These are phyloP conservation scores for Pseudogymnoascus sp. DNA, from an alignment of 2,329 filamentous ascomycete genomes.

Conservation along the genomic window DNA sequence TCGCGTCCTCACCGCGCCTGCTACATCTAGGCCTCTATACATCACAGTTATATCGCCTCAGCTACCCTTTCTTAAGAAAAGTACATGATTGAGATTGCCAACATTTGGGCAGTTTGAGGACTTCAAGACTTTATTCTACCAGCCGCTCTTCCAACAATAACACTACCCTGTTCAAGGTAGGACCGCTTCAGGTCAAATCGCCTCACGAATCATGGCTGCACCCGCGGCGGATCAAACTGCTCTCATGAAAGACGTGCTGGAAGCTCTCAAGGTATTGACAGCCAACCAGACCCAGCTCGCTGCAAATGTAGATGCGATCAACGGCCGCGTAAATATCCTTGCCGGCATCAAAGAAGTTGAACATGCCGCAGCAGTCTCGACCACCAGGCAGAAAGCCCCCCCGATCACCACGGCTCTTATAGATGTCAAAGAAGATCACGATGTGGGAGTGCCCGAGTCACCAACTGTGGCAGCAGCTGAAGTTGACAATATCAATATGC, in stretches of 20 bases:
- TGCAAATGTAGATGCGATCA: slow-evolving; percentile 49
- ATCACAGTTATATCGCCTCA: background rate
- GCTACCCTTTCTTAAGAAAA: background rate
- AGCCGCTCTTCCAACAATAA: slow-evolving; percentile 14
- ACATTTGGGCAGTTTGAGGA: background rate
- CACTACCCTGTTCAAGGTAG: background rate
- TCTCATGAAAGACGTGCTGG: slow-evolving; percentile 46
- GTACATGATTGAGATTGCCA: background rate
- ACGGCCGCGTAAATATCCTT: slow-evolving; percentile 51
- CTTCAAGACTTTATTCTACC: background rate
- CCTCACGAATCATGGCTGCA: slow-evolving; percentile 20
- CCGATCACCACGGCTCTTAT: slow-evolving; percentile 12
- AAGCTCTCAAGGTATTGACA: slow-evolving; percentile 45
- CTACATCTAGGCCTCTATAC: background rate
- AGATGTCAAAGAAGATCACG: slow-evolving; percentile 17
- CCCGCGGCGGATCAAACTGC: slow-evolving; percentile 22
- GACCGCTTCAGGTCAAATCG: background rate
- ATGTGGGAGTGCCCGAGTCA: slow-evolving; percentile 24
- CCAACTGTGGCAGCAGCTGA: slow-evolving; percentile 26
- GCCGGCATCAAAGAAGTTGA: slow-evolving; percentile 48
- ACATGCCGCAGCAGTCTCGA: slow-evolving; percentile 29
- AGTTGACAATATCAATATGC: slow-evolving; percentile 14
- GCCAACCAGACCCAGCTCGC: slow-evolving; percentile 46
- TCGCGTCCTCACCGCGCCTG: background rate
- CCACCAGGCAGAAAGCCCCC: background rate